Evolutionary conservation across 306 rosid species (phyloP).

Genomic region (Mimosa pudica): DNA sequence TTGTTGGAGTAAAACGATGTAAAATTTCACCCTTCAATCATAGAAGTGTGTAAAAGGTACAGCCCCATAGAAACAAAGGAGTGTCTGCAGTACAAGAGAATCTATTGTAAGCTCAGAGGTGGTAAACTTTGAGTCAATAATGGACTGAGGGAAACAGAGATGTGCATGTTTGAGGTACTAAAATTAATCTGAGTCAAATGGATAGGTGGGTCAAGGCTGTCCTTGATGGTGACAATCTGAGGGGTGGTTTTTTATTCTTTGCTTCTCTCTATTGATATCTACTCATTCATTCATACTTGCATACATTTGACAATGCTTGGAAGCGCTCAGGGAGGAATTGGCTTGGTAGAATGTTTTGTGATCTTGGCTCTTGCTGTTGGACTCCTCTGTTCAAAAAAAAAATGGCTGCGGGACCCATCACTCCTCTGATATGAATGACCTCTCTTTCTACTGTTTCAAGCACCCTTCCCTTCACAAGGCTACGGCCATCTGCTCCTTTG

Average conservation of each 20-base stretch:
- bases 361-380: slow-evolving; percentile 11
- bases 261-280: not conserved
- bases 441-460: not conserved
- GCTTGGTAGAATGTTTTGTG: slow-evolving; percentile 30
- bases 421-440: not conserved
- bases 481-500: not conserved
- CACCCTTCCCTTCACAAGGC: not conserved
- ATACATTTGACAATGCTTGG: slow-evolving; percentile 4
- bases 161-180: not conserved
- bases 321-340: not conserved
- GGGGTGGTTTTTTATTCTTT: not conserved
- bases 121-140: not conserved
- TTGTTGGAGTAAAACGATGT: not conserved
- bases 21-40: no score
- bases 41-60: not conserved
- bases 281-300: not conserved
- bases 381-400: not conserved
- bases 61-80: not conserved
- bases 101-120: not conserved
- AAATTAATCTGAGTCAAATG: slow-evolving; percentile 12
- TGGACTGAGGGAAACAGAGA: not conserved
- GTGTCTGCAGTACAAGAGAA: not conserved
- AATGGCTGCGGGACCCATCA: not conserved
- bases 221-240: slow-evolving; percentile 23
- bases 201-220: slow-evolving; percentile 34